Evolutionary conservation across 768 basidiomycete species (phyloP).

Genomic region (Nidularia pulvinata): DNA sequence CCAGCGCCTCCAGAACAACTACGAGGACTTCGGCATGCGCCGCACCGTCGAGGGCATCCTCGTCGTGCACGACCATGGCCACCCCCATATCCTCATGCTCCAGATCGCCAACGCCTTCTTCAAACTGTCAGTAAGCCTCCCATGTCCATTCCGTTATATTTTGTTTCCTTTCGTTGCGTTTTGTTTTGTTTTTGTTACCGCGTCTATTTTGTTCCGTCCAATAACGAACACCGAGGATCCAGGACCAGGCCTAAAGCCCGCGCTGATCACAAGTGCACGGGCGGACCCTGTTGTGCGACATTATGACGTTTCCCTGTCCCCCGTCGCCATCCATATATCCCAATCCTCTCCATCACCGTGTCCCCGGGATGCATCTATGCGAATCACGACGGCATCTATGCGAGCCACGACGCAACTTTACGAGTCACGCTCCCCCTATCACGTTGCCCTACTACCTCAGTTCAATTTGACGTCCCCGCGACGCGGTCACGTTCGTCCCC

Average conservation of each 20-base stretch:
- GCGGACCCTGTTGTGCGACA: neutral
- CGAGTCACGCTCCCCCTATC: too few species aligned
- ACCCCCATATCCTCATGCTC: slow-evolving; percentile 96
- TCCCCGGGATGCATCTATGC: too few species aligned
- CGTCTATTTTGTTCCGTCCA: neutral
- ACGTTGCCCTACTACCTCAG: neutral
- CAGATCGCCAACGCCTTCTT: slow-evolving; percentile 99
- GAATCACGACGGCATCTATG: too few species aligned
- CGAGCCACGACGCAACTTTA: too few species aligned
- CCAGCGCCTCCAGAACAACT: slow-evolving; percentile 93
- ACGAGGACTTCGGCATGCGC: slow-evolving; percentile 97
- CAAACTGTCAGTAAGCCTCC: slow-evolving; percentile 72
- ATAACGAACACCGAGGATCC: too few species aligned
- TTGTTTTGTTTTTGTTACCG: neutral
- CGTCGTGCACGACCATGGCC: slow-evolving; percentile 95
- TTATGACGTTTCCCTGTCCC: neutral
- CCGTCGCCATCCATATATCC: neutral
- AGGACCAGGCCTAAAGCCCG: too few species aligned
- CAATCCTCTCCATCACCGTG: neutral
- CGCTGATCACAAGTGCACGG: neutral
- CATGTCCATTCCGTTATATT: neutral
- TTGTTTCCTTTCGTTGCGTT: neutral
- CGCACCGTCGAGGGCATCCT: slow-evolving; percentile 90
- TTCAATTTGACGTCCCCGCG: neutral
- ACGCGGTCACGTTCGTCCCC: neutral